Percentiles rank a stretch among this genome's conserved stretches.
Evolutionary conservation across 1,284 basidiomycete genomes (phyloP).

Genomic region (Ganoderma meredithae): DNA sequence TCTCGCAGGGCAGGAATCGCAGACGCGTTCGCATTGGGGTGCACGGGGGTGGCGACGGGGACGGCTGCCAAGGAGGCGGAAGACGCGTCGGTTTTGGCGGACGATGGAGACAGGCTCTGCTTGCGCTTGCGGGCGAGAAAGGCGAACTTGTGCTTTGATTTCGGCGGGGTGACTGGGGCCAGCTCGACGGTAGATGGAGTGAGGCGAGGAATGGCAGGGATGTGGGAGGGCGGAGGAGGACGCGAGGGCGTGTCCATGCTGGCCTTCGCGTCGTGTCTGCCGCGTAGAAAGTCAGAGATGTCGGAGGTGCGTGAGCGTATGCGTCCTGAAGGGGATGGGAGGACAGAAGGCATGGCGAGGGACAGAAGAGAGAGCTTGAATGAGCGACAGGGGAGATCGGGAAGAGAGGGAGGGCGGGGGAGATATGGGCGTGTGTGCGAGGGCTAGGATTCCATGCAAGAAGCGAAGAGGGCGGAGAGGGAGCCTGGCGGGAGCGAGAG

Average conservation of each 20-base stretch:
- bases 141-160: slow-evolving; percentile 37
- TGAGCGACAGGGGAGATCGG: not conserved
- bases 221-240: slow-evolving; percentile 11
- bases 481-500: not conserved
- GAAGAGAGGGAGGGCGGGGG: not conserved
- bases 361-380: not conserved
- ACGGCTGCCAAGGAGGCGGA: slow-evolving; percentile 17
- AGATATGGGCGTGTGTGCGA: not conserved
- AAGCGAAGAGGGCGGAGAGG: slow-evolving; percentile 6
- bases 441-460: slow-evolving; percentile 15
- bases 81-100: slow-evolving; percentile 22
- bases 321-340: slow-evolving; percentile 32
- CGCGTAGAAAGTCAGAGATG: slow-evolving; percentile 44
- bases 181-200: not conserved
- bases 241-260: slow-evolving; percentile 24
- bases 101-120: slow-evolving; percentile 36
- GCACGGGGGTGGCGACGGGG: not conserved
- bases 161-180: slow-evolving; percentile 31
- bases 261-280: slow-evolving; percentile 31
- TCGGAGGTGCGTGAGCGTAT: slow-evolving; percentile 46
- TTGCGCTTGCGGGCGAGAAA: slow-evolving; percentile 41
- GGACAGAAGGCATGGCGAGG: slow-evolving; percentile 33
- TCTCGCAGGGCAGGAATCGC: not conserved
- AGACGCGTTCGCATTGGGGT: not conserved
- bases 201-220: slow-evolving; percentile 31